Conservation (phyloP, 2,329 filamentous ascomycete species). For the Hypoxylon sp. region DNA sequence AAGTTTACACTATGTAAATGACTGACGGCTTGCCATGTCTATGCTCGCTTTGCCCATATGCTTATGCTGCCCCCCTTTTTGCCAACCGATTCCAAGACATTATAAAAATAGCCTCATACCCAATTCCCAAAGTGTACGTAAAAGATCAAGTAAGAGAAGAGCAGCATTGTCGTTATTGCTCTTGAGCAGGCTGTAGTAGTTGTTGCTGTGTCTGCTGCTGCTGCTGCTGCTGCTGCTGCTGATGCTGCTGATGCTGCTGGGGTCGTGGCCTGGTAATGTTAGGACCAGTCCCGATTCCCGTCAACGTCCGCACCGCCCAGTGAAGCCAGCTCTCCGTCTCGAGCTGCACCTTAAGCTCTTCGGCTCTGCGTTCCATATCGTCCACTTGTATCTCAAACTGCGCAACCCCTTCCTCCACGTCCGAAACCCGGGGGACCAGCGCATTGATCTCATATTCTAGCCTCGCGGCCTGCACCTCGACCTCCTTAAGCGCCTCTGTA, state of each 20-base stretch:
- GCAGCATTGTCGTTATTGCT: background rate
- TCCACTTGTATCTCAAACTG: constrained; percentile 82
- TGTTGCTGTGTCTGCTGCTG: no score
- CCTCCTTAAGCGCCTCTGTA: constrained; percentile 75
- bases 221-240: no score
- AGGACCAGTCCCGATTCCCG: constrained; percentile 66
- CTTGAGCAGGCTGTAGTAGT: background rate
- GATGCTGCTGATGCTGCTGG: constrained; percentile 1
- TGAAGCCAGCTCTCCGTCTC: constrained; percentile 70
- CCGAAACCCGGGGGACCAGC: constrained; percentile 80
- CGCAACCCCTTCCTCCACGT: constrained; percentile 82
- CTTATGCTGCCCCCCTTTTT: constrained; percentile 23
- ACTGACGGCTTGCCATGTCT: constrained; percentile 23
- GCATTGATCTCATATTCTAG: constrained; percentile 90
- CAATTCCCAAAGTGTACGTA: constrained; percentile 4
- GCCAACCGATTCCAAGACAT: background rate
- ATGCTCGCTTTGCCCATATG: constrained; percentile 33
- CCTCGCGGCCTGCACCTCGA: constrained; percentile 83
- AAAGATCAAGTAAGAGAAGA: background rate
- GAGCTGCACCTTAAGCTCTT: constrained; percentile 68
- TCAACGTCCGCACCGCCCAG: constrained; percentile 69
- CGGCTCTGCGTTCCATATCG: constrained; percentile 71
- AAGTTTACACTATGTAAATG: constrained; percentile 14
- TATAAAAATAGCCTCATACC: constrained; percentile 1
- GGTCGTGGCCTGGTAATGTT: constrained; percentile 56